phyloP scores from a whole-genome alignment of 1,139 yeast genomes.

The Candida sp. region DNA sequence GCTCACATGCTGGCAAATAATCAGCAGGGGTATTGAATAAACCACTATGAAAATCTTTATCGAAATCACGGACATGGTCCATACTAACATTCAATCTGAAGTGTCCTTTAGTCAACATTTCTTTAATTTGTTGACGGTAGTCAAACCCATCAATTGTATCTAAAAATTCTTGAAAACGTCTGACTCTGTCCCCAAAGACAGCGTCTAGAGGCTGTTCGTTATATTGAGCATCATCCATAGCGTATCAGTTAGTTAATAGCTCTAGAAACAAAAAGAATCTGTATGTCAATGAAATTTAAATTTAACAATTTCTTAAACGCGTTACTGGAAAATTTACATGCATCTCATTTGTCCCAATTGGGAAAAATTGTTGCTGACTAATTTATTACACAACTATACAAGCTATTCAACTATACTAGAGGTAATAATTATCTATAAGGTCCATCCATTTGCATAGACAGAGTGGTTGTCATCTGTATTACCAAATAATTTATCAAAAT shows the following conservation, averaged over 20 bases:
- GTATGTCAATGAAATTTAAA: no score
- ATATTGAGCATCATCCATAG: conserved; percentile 15
- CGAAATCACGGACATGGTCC: conserved; percentile 87
- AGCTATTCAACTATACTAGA: no score
- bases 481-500: conserved; percentile 40
- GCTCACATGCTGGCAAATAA: conserved; percentile 83
- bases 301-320: conserved; percentile 16
- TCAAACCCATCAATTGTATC: conserved; percentile 54
- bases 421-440: conserved; percentile 12
- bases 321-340: conserved; percentile 11
- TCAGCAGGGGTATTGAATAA: conserved; percentile 77
- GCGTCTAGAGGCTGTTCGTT: conserved; percentile 41
- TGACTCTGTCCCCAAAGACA: conserved; percentile 74
- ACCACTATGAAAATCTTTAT: conserved; percentile 76
- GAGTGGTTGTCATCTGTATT: conserved; percentile 5
- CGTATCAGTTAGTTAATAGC: conserved; percentile 1
- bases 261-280: no score
- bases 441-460: conserved; percentile 26
- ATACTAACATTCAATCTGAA: conserved; percentile 72
- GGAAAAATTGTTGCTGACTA: conserved; percentile 15
- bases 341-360: conserved; percentile 21
- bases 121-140: conserved; percentile 66
- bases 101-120: conserved; percentile 64
- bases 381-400: no score
- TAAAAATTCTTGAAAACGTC: conserved; percentile 86